Evolutionary conservation across 192 early-diverging fungal genomes (phyloP).

Genomic region (Umbelopsis sp.): DNA sequence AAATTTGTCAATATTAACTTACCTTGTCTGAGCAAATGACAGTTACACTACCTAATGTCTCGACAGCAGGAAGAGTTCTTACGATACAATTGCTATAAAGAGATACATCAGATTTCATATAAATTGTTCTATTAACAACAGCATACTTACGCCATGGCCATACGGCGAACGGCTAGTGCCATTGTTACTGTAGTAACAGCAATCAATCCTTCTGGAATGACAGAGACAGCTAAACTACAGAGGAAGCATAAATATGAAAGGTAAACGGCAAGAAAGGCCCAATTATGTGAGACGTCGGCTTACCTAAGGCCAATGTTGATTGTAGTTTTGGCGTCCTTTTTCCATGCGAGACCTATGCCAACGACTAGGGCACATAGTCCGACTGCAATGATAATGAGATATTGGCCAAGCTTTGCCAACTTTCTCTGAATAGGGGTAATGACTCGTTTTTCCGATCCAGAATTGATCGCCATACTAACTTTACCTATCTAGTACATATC

Average conservation of each 20-base stretch:
- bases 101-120: neutral
- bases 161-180: conserved; percentile 94
- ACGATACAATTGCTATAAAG: conserved; percentile 78
- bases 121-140: neutral
- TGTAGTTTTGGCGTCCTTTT: conserved; percentile 67
- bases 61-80: conserved; percentile 89
- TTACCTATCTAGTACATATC: conserved; percentile 71
- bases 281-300: neutral
- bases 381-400: conserved; percentile 83
- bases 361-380: conserved; percentile 83
- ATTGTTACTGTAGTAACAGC: conserved; percentile 97
- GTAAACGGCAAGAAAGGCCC: neutral
- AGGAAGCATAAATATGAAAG: neutral
- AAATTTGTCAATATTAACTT: conserved; percentile 44
- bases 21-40: conserved; percentile 98
- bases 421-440: conserved; percentile 73
- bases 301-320: conserved; percentile 83
- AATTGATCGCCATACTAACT: conserved; percentile 86
- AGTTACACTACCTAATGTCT: conserved; percentile 93
- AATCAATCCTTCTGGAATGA: conserved; percentile 97
- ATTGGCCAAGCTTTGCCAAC: conserved; percentile 78
- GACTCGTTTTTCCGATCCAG: conserved; percentile 48
- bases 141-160: conserved; percentile 62
- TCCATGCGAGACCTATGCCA: conserved; percentile 77
- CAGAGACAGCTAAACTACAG: conserved; percentile 81